A percentile compares a stretch with the other conserved stretches of the same genome.
phyloP scores from a whole-genome alignment of 345 rosid species.

The Hibiscus syriacus region DNA sequence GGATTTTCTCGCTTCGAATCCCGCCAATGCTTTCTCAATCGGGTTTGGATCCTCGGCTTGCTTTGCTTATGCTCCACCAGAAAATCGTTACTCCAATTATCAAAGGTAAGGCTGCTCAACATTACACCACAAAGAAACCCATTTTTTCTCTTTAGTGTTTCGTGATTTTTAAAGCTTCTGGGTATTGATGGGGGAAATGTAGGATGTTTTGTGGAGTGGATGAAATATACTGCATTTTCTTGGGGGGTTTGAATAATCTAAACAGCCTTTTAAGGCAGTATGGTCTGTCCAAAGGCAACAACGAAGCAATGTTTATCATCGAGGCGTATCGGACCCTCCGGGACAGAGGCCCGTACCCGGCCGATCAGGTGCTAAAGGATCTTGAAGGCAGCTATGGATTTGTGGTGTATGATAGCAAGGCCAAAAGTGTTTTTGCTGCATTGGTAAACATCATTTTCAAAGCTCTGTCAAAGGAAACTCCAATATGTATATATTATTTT shows the following conservation, averaged over 20 bases:
- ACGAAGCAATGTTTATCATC: constrained; percentile 58
- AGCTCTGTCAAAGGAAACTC: neutral
- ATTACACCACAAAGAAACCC: no score
- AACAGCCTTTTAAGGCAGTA: constrained; percentile 53
- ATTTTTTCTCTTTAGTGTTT: no score
- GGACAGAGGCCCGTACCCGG: constrained; percentile 78
- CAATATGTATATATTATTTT: no score
- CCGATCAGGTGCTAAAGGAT: constrained; percentile 59
- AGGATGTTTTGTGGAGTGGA: constrained; percentile 57
- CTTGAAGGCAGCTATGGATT: constrained; percentile 60
- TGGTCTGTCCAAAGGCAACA: constrained; percentile 46
- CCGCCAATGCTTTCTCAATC: constrained; percentile 29
- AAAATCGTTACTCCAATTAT: constrained; percentile 20
- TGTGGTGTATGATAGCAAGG: constrained; percentile 47
- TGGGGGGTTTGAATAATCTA: constrained; percentile 48
- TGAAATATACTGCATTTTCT: constrained; percentile 52
- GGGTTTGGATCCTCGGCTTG: constrained; percentile 35
- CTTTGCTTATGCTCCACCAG: constrained; percentile 32
- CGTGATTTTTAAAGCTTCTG: neutral
- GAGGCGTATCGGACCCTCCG: constrained; percentile 70
- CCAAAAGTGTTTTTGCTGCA: constrained; percentile 48
- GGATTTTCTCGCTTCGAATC: constrained; percentile 30
- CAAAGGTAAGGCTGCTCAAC: constrained; percentile 40
- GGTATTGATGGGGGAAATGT: constrained; percentile 8
- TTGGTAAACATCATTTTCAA: constrained; percentile 29